Evolutionary conservation across 2,329 filamentous ascomycete species (phyloP), one percentile per base, ranked within the genome.

Genomic region (Aspergillus fischeri): DNA sequence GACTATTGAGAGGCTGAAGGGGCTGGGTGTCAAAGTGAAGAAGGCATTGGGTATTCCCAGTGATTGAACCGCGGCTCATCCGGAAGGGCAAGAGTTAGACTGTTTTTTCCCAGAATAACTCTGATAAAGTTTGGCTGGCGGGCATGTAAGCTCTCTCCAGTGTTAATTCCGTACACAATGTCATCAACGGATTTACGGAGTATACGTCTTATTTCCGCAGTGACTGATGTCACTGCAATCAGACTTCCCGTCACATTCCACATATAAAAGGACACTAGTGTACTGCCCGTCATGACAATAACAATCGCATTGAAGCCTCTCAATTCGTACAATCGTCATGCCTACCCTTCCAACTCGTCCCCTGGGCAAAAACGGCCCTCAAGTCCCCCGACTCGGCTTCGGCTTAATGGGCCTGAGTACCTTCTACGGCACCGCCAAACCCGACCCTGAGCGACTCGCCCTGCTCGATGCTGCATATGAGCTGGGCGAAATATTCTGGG

Each of bases 391-490:
- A 9, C 48, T 72, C 1, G 69, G 70, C 48, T 56, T 69, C n/a
- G 66, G 68, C 1, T 54, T 65, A 17, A 72, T 73, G 70, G 63
- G 67, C 4, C 49, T 67, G 3, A 67, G 64, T 27, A 60, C 54
- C 4, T 60, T 59, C 29, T 75, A 77, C 56, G 73, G 72, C n/a
- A 41, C 59, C 21, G 52, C 62, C 1, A 56, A 65, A 0, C 56
- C 69, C 3, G 77, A 82, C 14, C 69, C 76, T 49, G 76, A 80
- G n/a, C 74, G 74, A 3, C 67, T 81, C 10, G 68, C 67, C 0
- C 49, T 82, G 0, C 72, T 81, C 0, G 78, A 82, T 58, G 72
- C 75, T 7, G 77, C 79, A 3, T 68, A 75, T 14, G 73, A 78
- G 44, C 60, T 75, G 3, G 79, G 79, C 1, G 68, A 69, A 25